These are phyloP conservation scores for Penicillium nordicum DNA, from an alignment of 2,329 filamentous ascomycete genomes.

Conservation along the genomic window DNA sequence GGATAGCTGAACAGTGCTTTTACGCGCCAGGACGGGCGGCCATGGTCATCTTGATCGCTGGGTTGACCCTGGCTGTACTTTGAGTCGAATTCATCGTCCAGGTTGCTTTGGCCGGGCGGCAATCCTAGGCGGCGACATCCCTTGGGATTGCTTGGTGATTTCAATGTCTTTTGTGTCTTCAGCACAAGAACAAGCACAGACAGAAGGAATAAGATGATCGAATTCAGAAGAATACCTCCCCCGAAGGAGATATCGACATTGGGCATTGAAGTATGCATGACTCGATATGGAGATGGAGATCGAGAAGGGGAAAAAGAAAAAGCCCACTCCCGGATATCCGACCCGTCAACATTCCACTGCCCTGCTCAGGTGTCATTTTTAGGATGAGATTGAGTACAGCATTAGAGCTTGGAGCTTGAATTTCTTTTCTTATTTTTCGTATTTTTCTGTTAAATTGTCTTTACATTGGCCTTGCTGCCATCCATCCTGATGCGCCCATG, in stretches of 20 bases:
- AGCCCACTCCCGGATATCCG: neutral
- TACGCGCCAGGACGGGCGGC: constrained; percentile 46
- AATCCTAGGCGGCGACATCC: constrained; percentile 55
- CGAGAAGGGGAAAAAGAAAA: neutral
- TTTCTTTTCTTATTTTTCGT: neutral
- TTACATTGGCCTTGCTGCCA: constrained; percentile 1
- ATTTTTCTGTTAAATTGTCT: neutral
- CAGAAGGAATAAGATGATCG: constrained; percentile 7
- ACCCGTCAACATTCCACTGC: neutral
- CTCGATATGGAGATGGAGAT: neutral
- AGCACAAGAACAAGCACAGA: constrained; percentile 5
- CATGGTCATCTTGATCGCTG: constrained; percentile 30
- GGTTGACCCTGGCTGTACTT: constrained; percentile 45
- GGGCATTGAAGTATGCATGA: neutral
- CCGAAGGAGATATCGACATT: neutral
- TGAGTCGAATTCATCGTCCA: constrained; percentile 55
- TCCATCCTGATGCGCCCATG: constrained; percentile 14
- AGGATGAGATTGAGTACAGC: neutral
- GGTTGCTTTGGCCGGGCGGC: constrained; percentile 46
- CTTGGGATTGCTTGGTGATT: constrained; percentile 26
- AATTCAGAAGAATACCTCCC: neutral
- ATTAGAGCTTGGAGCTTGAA: neutral
- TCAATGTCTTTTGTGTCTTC: constrained; percentile 1
- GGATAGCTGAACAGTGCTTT: constrained; percentile 78
- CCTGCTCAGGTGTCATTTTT: neutral